Evolutionary conservation across 257 asterid genomes (phyloP).

Genomic region (Lavandula angustifolia): DNA sequence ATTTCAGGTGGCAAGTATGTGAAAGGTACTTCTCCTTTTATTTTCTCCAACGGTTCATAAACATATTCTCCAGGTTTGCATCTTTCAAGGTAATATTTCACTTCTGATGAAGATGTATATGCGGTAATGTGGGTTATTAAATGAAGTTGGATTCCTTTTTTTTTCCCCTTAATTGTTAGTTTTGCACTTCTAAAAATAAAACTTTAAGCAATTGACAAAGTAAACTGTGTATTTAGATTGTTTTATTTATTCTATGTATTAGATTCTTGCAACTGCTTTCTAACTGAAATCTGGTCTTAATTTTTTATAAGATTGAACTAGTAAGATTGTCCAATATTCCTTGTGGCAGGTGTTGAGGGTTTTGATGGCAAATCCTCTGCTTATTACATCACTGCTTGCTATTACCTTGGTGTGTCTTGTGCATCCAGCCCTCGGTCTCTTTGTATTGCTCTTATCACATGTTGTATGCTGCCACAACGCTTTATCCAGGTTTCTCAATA

Average conservation of each 20-base stretch:
- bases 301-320: constrained; percentile 22
- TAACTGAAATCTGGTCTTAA: neutral
- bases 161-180: neutral
- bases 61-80: constrained; percentile 50
- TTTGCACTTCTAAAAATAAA: constrained; percentile 17
- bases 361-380: constrained; percentile 54
- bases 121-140: constrained; percentile 8
- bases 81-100: constrained; percentile 63
- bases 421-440: constrained; percentile 95
- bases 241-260: neutral
- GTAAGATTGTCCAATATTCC: constrained; percentile 15
- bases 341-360: constrained; percentile 70
- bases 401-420: constrained; percentile 63
- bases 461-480: constrained; percentile 72
- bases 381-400: constrained; percentile 65
- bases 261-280: constrained; percentile 14
- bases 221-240: constrained; percentile 9
- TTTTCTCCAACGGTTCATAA: constrained; percentile 48
- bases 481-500: constrained; percentile 61
- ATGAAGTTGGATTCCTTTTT: constrained; percentile 14
- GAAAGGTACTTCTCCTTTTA: constrained; percentile 53
- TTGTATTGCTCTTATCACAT: constrained; percentile 70
- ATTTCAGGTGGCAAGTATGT: constrained; percentile 71
- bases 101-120: constrained; percentile 22
- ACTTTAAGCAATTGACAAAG: constrained; percentile 11